phyloP scores from a whole-genome alignment of 129 eudicot species.

The Kitagawia praeruptora region DNA sequence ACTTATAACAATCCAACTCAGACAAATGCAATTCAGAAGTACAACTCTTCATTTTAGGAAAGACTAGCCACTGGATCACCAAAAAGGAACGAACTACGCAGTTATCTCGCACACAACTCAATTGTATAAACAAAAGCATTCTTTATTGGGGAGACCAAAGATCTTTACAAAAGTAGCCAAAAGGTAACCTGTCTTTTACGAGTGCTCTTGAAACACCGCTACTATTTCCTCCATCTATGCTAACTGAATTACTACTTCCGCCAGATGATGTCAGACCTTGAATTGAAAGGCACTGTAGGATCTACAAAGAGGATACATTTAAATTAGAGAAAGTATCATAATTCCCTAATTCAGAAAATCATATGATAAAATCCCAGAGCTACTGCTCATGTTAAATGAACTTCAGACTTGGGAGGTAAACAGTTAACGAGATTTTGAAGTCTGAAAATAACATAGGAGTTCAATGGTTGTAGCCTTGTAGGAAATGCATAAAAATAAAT shows the following conservation, averaged over 20 bases:
- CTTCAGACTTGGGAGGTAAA: neutral
- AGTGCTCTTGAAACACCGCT: constrained; percentile 91
- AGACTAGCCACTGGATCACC: neutral
- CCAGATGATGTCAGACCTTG: constrained; percentile 96
- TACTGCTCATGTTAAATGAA: neutral
- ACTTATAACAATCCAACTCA: neutral
- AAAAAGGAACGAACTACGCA: neutral
- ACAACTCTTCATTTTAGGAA: neutral
- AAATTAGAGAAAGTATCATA: neutral
- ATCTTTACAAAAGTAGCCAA: neutral
- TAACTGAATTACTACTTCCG: constrained; percentile 61
- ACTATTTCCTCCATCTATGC: constrained; percentile 73
- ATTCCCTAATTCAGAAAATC: neutral
- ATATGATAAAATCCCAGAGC: neutral
- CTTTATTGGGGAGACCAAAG: neutral
- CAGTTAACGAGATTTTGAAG: neutral
- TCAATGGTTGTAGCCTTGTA: neutral
- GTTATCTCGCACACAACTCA: neutral
- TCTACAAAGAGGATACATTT: constrained; percentile 31
- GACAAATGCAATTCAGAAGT: neutral
- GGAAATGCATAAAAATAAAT: neutral
- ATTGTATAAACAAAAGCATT: neutral
- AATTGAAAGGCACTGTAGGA: constrained; percentile 72
- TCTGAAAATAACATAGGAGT: neutral
- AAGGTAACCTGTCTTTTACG: constrained; percentile 55